Evolutionary conservation across 73 alveolate species (phyloP).

Genomic region (Paraurostyla sp.): DNA sequence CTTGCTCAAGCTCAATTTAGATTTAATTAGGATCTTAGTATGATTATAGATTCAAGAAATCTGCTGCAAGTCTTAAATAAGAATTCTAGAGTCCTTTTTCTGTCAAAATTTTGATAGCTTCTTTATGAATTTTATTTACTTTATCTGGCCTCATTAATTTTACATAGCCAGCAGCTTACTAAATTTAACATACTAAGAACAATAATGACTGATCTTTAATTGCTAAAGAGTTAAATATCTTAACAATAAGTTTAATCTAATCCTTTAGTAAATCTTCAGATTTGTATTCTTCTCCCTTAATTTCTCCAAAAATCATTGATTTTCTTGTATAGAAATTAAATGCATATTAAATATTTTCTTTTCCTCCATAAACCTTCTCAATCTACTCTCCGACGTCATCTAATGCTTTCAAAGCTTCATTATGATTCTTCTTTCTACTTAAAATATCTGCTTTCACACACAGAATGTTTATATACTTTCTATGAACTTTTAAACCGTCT

Average conservation of each 20-base stretch:
- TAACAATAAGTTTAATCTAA: background rate
- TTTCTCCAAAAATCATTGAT: background rate
- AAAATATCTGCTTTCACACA: background rate
- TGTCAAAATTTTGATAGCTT: background rate
- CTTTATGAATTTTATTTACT: slow-evolving; percentile 21
- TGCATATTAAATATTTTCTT: background rate
- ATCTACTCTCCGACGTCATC: background rate
- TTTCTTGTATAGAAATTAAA: background rate
- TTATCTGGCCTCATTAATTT: slow-evolving; percentile 27
- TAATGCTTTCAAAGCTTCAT: background rate
- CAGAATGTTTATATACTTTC: background rate
- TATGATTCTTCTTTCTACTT: background rate
- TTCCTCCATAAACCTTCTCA: background rate
- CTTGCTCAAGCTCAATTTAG: background rate
- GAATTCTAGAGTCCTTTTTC: slow-evolving; percentile 21
- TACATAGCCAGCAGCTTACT: background rate
- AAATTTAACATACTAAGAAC: background rate
- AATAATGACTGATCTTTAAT: background rate
- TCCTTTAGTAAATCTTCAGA: slow-evolving; percentile 35
- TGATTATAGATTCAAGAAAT: background rate
- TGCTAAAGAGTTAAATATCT: background rate
- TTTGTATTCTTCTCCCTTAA: slow-evolving; percentile 55
- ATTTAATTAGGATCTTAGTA: slow-evolving; percentile 4
- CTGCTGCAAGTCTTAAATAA: background rate
- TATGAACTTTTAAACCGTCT: slow-evolving; percentile 29